Evolutionary conservation across 768 basidiomycete genomes (phyloP), one percentile per base, ranked within the genome.

Genomic region (Crepidotus variabilis): DNA sequence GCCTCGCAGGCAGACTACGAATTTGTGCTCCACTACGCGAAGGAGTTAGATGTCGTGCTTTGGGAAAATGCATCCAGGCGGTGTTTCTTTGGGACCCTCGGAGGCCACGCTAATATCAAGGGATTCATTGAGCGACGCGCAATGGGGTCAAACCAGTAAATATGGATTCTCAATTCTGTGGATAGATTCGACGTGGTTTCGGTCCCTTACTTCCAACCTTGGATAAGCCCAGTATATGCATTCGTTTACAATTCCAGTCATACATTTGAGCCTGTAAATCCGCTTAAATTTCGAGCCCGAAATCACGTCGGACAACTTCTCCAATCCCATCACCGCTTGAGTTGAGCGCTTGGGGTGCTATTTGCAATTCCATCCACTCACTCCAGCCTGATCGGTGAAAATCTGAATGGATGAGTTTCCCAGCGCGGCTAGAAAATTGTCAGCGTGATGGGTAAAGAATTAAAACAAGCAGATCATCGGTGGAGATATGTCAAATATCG

Each of bases 1-100:
- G 83, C 87, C 22, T 90, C 92, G 16, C 84, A 87, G 67, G 86
- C 85, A 23, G 94, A 96, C 73, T 96, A 92, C 69, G 87, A 92
- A 59, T 84, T 90, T 59, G 92, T 94, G 6, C 74, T 90, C 34
- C 82, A 88, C 60, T 95, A 97, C 61, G 94, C 94, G 34, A 85
- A 81, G 65, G 83, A 93, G 69, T 73, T 95, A 36, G 85, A 82
- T 57, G 86, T 91, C 33, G 87, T 95, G 13, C 59, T 95, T 48
- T 94, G 92, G 91, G 91, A 94, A 72, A 92, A 81, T 67, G 57
- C 80, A 21, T 65, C 75, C 22, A 86, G 85, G 65, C 80, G 90
- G 56, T 88, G 85, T 71, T 92, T 96, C 76, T 94, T 95, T 72
- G 90, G 84, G 22, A 89, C 78, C 60, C 62, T 86, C 54, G 90